Base-by-base conservation (phyloP, 257 asterid species). In the Solanum tarapatanum region DNA sequence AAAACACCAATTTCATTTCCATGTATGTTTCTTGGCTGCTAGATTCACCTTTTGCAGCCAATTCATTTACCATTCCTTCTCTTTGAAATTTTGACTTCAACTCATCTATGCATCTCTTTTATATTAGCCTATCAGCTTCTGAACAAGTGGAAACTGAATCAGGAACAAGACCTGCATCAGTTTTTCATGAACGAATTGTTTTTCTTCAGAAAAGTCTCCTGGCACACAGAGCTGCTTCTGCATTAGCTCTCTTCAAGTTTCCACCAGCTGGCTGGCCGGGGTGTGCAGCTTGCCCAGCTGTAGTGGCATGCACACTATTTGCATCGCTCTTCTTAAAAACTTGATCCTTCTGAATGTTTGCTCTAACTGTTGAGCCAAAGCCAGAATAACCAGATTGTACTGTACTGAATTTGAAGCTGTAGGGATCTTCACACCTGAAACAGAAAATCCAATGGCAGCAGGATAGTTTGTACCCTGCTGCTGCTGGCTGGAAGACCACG, bases 171-270 rank as follows among this genome's bases (percentile, higher is more conserved):
- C 66, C 66, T 19, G 24, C 66, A 55, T 55, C 24, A 7, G 66
- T 55, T 55, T 55, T 55, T 55, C 66, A 55, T 55, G 11, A 55
- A 55, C 5, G 11, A 19, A 55, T 55, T 55, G 24, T 7, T 55
- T 55, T 55, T 55, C 66, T 55, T 55, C 66, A 55, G 66, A 55
- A 55, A 55, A 55, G 66, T 55, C 66, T 55, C 24, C 66, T 55
- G 66, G 66, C 76, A 70, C 39, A 14, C 76, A 30, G 3, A 70
- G 41, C 84, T 35, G 70, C 84, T 82, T 82, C 88, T 79, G 85
- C 87, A 17, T 36, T 89, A 51, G 76, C 88, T 87, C 91, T 90
- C 88, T 90, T 90, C 82, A 87, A 68, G 87, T 26, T 11, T 68
- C 86, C 90, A 17, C 62, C 13, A 24, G 87, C 58, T 23, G 89